phyloP scores from a whole-genome alignment of 75 land plant genomes.

The Pinus tabuliformis region DNA sequence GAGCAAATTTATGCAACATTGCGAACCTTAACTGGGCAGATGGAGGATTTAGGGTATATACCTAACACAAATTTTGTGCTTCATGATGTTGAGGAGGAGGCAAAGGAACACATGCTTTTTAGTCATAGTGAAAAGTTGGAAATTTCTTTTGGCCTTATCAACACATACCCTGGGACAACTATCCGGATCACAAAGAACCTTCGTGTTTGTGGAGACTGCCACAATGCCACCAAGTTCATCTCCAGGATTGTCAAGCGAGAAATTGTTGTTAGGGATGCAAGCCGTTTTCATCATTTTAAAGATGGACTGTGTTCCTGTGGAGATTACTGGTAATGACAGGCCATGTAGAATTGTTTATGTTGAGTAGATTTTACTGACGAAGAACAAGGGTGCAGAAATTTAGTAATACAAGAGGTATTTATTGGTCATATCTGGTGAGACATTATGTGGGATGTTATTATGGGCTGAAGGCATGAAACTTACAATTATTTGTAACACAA shows the following conservation, averaged over 20 bases:
- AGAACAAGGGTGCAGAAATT: too few species aligned
- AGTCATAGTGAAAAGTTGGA: background rate
- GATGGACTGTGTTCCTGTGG: conserved; percentile 10
- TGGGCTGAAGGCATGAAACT: too few species aligned
- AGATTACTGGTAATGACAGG: conserved; percentile 1
- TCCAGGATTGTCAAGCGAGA: conserved; percentile 7
- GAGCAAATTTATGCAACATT: background rate
- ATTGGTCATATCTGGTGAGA: too few species aligned
- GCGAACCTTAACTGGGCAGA: background rate
- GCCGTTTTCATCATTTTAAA: conserved; percentile 9
- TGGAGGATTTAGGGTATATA: background rate
- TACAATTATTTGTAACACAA: too few species aligned
- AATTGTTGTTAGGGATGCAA: conserved; percentile 3
- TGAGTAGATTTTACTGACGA: too few species aligned
- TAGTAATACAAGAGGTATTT: too few species aligned
- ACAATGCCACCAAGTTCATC: conserved; percentile 9
- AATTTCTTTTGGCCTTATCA: conserved; percentile 8
- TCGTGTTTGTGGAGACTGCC: conserved; percentile 5
- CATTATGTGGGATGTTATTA: too few species aligned
- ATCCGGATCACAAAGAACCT: conserved; percentile 5
- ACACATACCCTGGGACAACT: background rate
- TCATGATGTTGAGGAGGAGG: background rate
- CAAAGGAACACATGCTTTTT: background rate
- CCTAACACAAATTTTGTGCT: background rate
- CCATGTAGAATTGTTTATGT: too few species aligned